Conservation (phyloP, 2,329 filamentous ascomycete genomes). For the Bipolaris zeicola region DNA sequence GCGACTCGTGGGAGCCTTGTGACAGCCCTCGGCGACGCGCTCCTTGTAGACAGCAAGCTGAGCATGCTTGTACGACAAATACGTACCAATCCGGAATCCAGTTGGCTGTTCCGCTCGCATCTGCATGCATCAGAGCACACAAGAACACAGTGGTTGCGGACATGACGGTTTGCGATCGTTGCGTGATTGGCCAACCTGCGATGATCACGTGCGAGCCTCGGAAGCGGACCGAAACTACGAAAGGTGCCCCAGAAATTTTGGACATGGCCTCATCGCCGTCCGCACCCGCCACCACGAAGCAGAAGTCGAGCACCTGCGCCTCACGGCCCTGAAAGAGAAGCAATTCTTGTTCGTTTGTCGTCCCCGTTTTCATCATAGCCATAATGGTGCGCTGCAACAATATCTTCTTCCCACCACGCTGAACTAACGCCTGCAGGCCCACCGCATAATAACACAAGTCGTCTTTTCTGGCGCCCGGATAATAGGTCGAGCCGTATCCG, state of each 20-base stretch:
- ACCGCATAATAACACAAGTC: conserved; percentile 93
- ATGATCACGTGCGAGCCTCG: conserved; percentile 31
- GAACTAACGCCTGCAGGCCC: conserved; percentile 66
- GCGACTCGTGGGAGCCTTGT: conserved; percentile 14
- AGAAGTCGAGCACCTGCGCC: neutral
- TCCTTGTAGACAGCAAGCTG: neutral
- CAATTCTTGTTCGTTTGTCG: neutral
- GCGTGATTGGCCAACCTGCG: conserved; percentile 35
- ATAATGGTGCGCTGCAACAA: conserved; percentile 34
- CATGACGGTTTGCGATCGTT: conserved; percentile 36
- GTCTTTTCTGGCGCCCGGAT: conserved; percentile 89
- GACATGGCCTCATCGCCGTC: conserved; percentile 20
- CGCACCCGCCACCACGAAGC: conserved; percentile 19
- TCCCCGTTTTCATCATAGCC: neutral
- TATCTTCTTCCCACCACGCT: neutral
- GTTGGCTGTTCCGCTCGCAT: neutral
- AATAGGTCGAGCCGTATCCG: conserved; percentile 87
- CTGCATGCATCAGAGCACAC: neutral
- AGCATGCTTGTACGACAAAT: neutral
- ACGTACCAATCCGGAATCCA: too few relatives aligned
- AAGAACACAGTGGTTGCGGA: conserved; percentile 2
- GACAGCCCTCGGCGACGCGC: conserved; percentile 1
- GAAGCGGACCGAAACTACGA: conserved; percentile 33
- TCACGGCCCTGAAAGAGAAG: neutral
- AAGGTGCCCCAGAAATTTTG: conserved; percentile 39